Conservation (phyloP, 2,329 filamentous ascomycete species). For the Fusarium odoratissimum region DNA sequence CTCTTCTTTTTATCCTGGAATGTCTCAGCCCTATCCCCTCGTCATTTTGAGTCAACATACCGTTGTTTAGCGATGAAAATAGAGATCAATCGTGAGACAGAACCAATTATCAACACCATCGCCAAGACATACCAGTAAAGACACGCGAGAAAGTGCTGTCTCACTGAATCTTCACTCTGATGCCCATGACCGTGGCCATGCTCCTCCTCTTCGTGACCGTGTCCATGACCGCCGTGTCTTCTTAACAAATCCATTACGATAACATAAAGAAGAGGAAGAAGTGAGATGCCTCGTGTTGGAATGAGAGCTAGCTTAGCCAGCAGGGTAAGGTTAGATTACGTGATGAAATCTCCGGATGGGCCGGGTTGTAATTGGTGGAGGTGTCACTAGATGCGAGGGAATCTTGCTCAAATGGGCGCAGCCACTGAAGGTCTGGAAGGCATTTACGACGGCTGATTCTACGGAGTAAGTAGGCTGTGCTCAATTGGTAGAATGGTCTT, state of each 20-base stretch:
- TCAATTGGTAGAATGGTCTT: neutral
- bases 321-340: slow-evolving; percentile 37
- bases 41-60: slow-evolving; percentile 21
- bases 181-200: slow-evolving; percentile 40
- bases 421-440: neutral
- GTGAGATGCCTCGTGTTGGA: slow-evolving; percentile 13
- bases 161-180: slow-evolving; percentile 39
- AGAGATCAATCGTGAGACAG: slow-evolving; percentile 29
- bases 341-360: slow-evolving; percentile 30
- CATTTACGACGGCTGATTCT: neutral
- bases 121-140: slow-evolving; percentile 44
- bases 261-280: neutral
- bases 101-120: slow-evolving; percentile 25
- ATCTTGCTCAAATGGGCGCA: slow-evolving; percentile 44
- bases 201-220: slow-evolving; percentile 30
- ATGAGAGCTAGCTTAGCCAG: slow-evolving; percentile 18
- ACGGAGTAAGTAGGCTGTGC: neutral
- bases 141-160: slow-evolving; percentile 42
- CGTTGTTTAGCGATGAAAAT: slow-evolving; percentile 39
- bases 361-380: slow-evolving; percentile 30
- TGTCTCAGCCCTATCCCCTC: neutral
- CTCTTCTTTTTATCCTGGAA: slow-evolving; percentile 32
- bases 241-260: slow-evolving; percentile 31
- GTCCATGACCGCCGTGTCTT: slow-evolving; percentile 39
- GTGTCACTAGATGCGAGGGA: neutral